Percentiles rank a stretch among this genome's conserved stretches.
Evolutionary conservation across 2,329 filamentous ascomycete genomes (phyloP).

Genomic region (Rosellinia necatrix): DNA sequence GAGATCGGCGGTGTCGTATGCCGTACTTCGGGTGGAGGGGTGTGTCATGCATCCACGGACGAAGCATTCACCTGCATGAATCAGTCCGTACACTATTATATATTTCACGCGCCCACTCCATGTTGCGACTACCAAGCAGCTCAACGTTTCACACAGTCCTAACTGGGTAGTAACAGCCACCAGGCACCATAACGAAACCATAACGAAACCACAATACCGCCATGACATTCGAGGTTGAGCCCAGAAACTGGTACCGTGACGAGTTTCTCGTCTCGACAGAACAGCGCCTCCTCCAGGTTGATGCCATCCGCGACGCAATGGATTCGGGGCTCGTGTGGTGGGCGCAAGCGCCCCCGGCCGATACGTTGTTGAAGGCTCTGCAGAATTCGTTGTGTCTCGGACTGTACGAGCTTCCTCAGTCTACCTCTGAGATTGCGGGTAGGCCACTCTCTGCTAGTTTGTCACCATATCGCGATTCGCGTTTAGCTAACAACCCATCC

Average conservation of each 20-base stretch:
- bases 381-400: slow-evolving; percentile 64
- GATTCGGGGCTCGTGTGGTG: slow-evolving; percentile 64
- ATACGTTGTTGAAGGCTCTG: slow-evolving; percentile 55
- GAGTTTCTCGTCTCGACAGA: slow-evolving; percentile 67
- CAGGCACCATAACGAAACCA: too few relatives aligned
- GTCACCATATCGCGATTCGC: neutral
- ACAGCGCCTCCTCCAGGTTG: slow-evolving; percentile 56
- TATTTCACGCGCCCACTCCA: too few relatives aligned
- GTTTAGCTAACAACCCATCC: slow-evolving; percentile 12
- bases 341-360: slow-evolving; percentile 56
- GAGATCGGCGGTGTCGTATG: slow-evolving; percentile 8
- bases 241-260: slow-evolving; percentile 54
- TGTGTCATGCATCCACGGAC: neutral
- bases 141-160: neutral
- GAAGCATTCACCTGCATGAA: neutral
- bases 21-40: neutral
- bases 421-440: slow-evolving; percentile 43
- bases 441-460: slow-evolving; percentile 1
- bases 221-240: slow-evolving; percentile 35
- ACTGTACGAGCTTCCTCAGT: slow-evolving; percentile 51
- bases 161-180: too few relatives aligned
- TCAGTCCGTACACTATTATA: slow-evolving; percentile 3
- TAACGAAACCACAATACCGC: too few relatives aligned
- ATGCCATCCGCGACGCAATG: slow-evolving; percentile 60
- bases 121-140: neutral